Evolutionary conservation across 2,329 filamentous ascomycete genomes (phyloP).

Genomic region (Keithomyces neogunnii): DNA sequence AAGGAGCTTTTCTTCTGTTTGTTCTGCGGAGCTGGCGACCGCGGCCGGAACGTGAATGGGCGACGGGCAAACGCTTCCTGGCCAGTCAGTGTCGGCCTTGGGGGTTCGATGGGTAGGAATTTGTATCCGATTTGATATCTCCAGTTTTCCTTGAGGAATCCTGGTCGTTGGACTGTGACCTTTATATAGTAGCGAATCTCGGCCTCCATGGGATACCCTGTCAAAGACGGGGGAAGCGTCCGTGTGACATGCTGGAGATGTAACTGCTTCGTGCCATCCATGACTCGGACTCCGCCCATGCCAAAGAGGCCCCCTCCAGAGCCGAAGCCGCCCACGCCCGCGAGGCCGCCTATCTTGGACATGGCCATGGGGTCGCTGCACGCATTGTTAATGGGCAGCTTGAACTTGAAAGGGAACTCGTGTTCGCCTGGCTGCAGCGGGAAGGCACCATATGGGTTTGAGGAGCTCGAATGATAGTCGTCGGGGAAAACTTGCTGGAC

Average conservation of each 20-base stretch:
- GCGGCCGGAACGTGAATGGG: conserved; percentile 48
- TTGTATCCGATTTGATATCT: conserved; percentile 62
- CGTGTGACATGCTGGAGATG: conserved; percentile 66
- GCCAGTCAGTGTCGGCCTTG: conserved; percentile 55
- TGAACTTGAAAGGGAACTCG: conserved; percentile 71
- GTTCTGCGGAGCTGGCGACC: conserved; percentile 18
- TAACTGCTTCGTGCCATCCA: conserved; percentile 55
- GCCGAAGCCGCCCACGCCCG: conserved; percentile 43
- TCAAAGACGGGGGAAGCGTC: conserved; percentile 81
- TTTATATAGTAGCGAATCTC: conserved; percentile 94
- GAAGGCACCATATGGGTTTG: conserved; percentile 38
- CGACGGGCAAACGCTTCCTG: conserved; percentile 82
- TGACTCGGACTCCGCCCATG: conserved; percentile 45
- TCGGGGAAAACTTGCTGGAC: conserved; percentile 65
- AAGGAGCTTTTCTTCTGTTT: conserved; percentile 49
- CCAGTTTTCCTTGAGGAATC: conserved; percentile 85
- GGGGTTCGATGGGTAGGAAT: conserved; percentile 88
- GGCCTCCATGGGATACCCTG: conserved; percentile 77
- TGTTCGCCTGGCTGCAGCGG: conserved; percentile 62
- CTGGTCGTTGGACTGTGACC: conserved; percentile 83
- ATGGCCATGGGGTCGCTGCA: conserved; percentile 49
- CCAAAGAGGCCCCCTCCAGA: conserved; percentile 37
- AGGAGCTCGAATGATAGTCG: conserved; percentile 31
- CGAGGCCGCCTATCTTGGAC: conserved; percentile 44
- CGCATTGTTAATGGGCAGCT: conserved; percentile 68